phyloP scores from a whole-genome alignment of 169 alveolate species.

The Ichthyophthirius multifiliis region DNA sequence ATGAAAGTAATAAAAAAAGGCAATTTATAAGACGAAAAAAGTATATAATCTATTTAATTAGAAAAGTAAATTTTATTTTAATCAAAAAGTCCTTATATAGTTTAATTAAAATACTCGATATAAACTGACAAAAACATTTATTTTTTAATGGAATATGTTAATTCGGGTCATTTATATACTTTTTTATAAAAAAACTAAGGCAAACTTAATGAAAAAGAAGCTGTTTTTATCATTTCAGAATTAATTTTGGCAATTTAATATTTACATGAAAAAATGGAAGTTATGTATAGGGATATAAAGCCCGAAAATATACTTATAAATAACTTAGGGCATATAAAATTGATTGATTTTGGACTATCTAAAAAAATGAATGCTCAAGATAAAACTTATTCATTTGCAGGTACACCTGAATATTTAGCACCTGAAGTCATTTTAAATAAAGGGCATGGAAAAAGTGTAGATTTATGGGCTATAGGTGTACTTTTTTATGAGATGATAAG shows the following conservation, averaged over 20 bases:
- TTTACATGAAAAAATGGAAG: conserved; percentile 20
- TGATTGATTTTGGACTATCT: conserved; percentile 60
- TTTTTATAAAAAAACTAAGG: too few species aligned
- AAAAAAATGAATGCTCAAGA: conserved; percentile 20
- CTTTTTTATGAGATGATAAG: conserved; percentile 43
- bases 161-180: too few species aligned
- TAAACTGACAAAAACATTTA: too few species aligned
- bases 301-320: conserved; percentile 61
- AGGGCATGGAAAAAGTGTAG: conserved; percentile 48
- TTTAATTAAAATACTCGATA: too few species aligned
- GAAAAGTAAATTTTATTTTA: too few species aligned
- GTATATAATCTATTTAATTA: too few species aligned
- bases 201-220: too few species aligned
- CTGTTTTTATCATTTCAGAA: conserved; percentile 54
- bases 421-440: conserved; percentile 50
- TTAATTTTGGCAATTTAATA: conserved; percentile 40
- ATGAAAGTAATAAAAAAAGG: too few species aligned
- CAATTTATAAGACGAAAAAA: too few species aligned
- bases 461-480: conserved; percentile 50
- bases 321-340: conserved; percentile 46
- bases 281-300: conserved; percentile 55
- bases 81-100: too few species aligned
- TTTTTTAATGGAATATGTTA: too few species aligned
- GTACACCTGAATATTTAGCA: conserved; percentile 61
- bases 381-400: conserved; percentile 52